phyloP scores from a whole-genome alignment of 176 grass and related monocot species.

The Cenchrus fungigraminus region DNA sequence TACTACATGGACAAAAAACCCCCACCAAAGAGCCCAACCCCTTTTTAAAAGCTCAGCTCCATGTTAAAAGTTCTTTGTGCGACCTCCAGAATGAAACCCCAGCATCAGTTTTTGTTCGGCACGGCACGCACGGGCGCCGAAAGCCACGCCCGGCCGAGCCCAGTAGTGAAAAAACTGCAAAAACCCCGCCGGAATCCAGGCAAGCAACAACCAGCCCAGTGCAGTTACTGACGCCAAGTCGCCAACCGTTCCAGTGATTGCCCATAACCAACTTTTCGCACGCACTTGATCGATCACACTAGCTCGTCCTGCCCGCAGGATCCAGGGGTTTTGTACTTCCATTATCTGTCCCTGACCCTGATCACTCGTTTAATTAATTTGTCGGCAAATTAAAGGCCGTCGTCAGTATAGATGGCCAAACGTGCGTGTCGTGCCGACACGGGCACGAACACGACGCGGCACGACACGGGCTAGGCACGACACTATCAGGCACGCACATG shows the following conservation, averaged over 20 bases:
- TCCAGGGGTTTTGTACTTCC: neutral
- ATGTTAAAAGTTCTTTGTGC: neutral
- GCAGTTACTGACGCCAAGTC: neutral
- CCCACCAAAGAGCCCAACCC: neutral
- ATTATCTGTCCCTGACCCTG: neutral
- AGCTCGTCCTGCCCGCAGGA: no score
- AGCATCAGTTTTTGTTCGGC: neutral
- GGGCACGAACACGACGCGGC: no score
- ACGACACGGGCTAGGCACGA: no score
- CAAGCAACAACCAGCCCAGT: neutral
- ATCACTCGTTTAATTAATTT: neutral
- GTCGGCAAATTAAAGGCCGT: neutral
- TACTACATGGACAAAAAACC: neutral
- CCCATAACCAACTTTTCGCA: neutral
- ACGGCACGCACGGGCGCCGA: neutral
- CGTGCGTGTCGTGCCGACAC: no score
- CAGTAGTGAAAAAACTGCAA: neutral
- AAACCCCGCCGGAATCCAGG: constrained; percentile 13
- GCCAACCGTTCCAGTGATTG: neutral
- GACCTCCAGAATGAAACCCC: neutral
- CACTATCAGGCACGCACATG: no score
- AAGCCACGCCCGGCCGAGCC: constrained; percentile 8
- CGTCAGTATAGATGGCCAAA: no score
- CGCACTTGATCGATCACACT: neutral
- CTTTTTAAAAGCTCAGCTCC: neutral